Conservation (phyloP, 805 yeast species). For the Teunomyces cretensis region DNA sequence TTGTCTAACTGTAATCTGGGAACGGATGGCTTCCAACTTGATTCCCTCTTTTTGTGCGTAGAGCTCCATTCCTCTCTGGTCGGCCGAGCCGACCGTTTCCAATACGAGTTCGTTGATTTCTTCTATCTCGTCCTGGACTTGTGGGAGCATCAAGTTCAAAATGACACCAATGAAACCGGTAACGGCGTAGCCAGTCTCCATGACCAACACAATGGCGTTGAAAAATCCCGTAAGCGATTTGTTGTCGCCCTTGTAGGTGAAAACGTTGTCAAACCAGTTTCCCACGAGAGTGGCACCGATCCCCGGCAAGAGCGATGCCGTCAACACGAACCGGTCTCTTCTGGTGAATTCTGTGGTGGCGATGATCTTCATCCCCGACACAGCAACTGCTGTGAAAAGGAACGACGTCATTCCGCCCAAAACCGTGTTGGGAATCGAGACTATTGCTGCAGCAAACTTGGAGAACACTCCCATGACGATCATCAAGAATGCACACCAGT, state of each 20-base stretch:
- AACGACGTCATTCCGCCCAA: slow-evolving; percentile 89
- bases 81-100: slow-evolving; percentile 43
- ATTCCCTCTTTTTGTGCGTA: slow-evolving; percentile 33
- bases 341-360: slow-evolving; percentile 62
- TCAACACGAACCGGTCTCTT: slow-evolving; percentile 70
- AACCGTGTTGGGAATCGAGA: slow-evolving; percentile 69
- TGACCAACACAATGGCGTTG: slow-evolving; percentile 65
- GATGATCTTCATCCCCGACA: slow-evolving; percentile 69
- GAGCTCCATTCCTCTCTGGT: slow-evolving; percentile 32
- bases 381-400: slow-evolving; percentile 73
- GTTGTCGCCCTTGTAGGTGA: slow-evolving; percentile 67
- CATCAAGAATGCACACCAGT: slow-evolving; percentile 77
- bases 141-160: slow-evolving; percentile 62
- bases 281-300: slow-evolving; percentile 66
- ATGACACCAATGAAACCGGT: slow-evolving; percentile 65
- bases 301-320: slow-evolving; percentile 65
- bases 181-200: slow-evolving; percentile 73
- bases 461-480: slow-evolving; percentile 85
- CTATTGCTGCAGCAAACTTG: slow-evolving; percentile 51
- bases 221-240: slow-evolving; percentile 56
- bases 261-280: slow-evolving; percentile 61
- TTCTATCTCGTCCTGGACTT: slow-evolving; percentile 50
- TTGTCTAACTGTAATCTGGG: slow-evolving; percentile 6
- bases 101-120: slow-evolving; percentile 46
- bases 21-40: slow-evolving; percentile 23